Percentiles rank a stretch among this genome's conserved stretches.
Conservation (phyloP, 768 basidiomycete species). For the Mrakia hoshinonis region DNA sequence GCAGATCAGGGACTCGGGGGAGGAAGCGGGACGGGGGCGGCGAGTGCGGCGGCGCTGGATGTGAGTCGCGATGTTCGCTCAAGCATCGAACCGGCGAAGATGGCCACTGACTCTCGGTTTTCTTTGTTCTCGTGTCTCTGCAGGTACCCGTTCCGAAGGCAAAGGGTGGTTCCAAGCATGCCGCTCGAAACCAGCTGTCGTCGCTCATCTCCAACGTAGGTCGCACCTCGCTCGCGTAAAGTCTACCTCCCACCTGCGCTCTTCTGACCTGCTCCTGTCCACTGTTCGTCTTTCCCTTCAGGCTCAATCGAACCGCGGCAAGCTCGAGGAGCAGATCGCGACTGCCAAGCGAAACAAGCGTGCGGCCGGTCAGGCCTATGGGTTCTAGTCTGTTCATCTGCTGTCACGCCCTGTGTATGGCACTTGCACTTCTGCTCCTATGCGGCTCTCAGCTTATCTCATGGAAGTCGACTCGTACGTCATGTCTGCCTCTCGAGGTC, state of each 20-base stretch:
- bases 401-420: background rate
- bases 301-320: slow-evolving; percentile 24
- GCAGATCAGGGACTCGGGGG: background rate
- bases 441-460: too few species aligned
- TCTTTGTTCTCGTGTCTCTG: background rate
- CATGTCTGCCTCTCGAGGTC: too few species aligned
- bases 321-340: slow-evolving; percentile 29
- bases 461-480: too few species aligned
- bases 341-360: slow-evolving; percentile 29
- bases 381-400: background rate
- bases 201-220: slow-evolving; percentile 26
- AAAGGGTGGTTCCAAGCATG: slow-evolving; percentile 9
- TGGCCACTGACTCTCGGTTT: background rate
- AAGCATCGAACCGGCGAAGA: background rate
- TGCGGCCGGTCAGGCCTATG: slow-evolving; percentile 18
- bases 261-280: background rate
- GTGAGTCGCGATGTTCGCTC: background rate
- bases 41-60: background rate
- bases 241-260: too few species aligned
- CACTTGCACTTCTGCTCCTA: too few species aligned
- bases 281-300: background rate
- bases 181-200: slow-evolving; percentile 28
- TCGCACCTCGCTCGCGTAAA: background rate
- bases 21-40: background rate
- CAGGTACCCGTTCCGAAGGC: background rate